These are phyloP conservation scores for Chytriomyces sp. DNA, from an alignment of 192 early-diverging fungal genomes.

Conservation along the genomic window DNA sequence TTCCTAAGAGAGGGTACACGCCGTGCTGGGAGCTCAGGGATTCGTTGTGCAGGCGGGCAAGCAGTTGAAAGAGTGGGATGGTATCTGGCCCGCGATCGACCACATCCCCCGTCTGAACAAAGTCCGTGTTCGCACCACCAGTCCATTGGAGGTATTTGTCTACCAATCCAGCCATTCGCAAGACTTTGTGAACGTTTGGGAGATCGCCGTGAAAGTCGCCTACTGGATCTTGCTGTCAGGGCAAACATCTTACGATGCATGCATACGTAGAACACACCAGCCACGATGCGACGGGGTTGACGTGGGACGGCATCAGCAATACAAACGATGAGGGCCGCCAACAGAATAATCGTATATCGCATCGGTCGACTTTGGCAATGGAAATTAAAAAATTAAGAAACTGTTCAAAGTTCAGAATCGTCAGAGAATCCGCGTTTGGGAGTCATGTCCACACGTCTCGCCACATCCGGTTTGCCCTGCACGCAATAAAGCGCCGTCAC, in stretches of 20 bases:
- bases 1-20: slow-evolving; percentile 51
- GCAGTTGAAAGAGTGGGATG: slow-evolving; percentile 64
- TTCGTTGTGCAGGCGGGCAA: slow-evolving; percentile 59
- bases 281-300: no score
- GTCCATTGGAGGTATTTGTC: slow-evolving; percentile 65
- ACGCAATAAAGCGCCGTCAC: slow-evolving; percentile 56
- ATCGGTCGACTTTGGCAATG: no score
- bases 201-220: slow-evolving; percentile 75
- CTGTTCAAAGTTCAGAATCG: slow-evolving; percentile 7
- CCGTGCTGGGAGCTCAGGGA: slow-evolving; percentile 55
- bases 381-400: no score
- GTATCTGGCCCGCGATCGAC: slow-evolving; percentile 77
- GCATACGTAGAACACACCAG: no score
- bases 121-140: slow-evolving; percentile 49
- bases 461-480: slow-evolving; percentile 19
- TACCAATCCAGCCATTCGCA: slow-evolving; percentile 62
- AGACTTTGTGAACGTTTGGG: slow-evolving; percentile 48
- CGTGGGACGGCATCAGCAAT: no score
- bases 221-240: slow-evolving; percentile 38
- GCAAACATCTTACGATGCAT: no score
- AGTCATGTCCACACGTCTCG: slow-evolving; percentile 18
- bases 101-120: slow-evolving; percentile 79
- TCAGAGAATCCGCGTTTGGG: neutral
- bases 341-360: no score
- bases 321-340: no score